Evolutionary conservation across 441 rosid species (phyloP), one percentile per base, ranked within the genome.

Genomic region (Raphanus hybrid): DNA sequence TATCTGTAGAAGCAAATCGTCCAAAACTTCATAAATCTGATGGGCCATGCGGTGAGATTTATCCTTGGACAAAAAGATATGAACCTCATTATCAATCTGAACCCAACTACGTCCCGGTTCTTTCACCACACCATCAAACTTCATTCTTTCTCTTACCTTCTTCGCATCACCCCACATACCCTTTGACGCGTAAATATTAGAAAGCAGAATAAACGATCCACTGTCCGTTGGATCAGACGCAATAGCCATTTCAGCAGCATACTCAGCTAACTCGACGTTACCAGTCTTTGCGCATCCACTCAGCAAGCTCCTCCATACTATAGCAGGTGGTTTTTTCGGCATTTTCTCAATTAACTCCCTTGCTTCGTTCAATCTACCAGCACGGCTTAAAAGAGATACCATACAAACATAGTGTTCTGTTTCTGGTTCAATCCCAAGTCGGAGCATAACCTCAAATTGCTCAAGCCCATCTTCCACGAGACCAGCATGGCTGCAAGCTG

Each of bases 91-190:
- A 37, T 81, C 55, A 18, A 83, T 73, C 76, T 81, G 82, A 76
- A 89, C 83, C 95, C 92, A 89, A 85, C 93, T 92, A 73, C 73
- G 67, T 32, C 95, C 95, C 2, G 90, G 84, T 87, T 92, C 95
- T 81, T 89, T 90, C 69, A 86, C 80, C 32, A 87, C 84, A 66
- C 93, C 90, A 34, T 72, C 84, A 15, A 64, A 16, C 64, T 87
- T 89, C 97, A 92, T 90, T 77, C 77, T 84, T 79, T 82, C 82
- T 80, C 97, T 88, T 75, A 90, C 85, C 69, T 52, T 80, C 83
- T 87, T 89, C 7, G 78, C 93, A 20, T 86, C 91, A 55, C n/a
- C 70, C 97, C 97, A 92, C 95, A 85, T 89, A 34, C 92, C 88
- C 62, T 87, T 84, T 0, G 88, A 85, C 10, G 93, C 95, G 67